Base-by-base conservation (phyloP, 495 filamentous ascomycete genomes). In the Aspergillus olivimuriae region DNA sequence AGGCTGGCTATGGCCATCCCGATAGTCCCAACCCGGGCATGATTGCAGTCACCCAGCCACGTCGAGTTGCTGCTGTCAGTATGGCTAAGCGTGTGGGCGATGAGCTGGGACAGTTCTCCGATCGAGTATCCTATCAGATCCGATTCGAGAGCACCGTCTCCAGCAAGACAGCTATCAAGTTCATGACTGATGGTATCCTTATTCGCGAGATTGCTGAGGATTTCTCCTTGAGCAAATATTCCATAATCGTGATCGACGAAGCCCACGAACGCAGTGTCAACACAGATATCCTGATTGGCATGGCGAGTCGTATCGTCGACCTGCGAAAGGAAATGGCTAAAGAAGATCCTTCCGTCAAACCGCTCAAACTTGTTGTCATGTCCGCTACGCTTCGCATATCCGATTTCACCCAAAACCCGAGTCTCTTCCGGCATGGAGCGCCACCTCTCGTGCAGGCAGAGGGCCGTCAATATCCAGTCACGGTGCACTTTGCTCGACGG, bases 181-280 rank as follows among this genome's bases (percentile, higher is more conserved):
- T 97, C 65, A 96, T 99, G 89, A 99, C 94, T 0, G 94, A 99
- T 60, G 94, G 94, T 71, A 88, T 99, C 18, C 70, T 99, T 43
- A 75, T 99, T 11, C 81, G 91, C 38, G 94, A 99, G 57, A 84
- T 95, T 34, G 79, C 86, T 0, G 80, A 91, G 44, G 94, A 99
- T 57, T 91, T 97, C 60, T 70, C 86, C 3, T 69, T 99, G 19
- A 78, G 73, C n/a, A 95, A 94, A 47, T 99, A 99, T 61, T 95
- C 90, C 2, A 81, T 83, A 32, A 84, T 99, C 33, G 75, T 99
- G 33, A 88, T 99, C 54, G 94, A 99, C 60, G 94, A 99, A 66
- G 94, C 94, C 9, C 94, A 99, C 69, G 94, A 99, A 57, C 79
- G 94, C 53, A 96, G 89, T 55, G 84, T 95, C 45, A 97, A 99